Base-by-base conservation (phyloP, 1,284 basidiomycete species). In the Earliella scabrosa region DNA sequence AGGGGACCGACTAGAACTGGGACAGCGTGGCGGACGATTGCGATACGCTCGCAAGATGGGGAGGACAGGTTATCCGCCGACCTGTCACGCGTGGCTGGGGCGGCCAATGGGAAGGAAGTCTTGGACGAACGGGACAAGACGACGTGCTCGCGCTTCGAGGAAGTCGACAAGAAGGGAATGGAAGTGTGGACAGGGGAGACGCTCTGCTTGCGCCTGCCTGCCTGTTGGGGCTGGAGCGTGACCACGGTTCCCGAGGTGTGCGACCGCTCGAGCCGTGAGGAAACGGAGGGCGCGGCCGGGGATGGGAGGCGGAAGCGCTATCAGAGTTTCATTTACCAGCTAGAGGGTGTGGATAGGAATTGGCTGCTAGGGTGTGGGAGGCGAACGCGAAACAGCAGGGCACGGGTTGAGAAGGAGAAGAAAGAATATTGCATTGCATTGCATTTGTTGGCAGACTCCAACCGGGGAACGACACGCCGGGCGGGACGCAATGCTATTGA, bases 301-400 rank as follows among this genome's bases (percentile, higher is more conserved):
- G 20, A 16, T 23, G 46, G 34, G 35, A 10, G n/a, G 18, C 10
- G 44, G 53, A 52, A 53, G 52, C 43, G 38, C 29, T 40, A 55
- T 48, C 55, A 60, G 32, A 54, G 61, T 63, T 63, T 60, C 58
- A 63, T 63, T 58, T 56, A 41, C 18, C 36, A 56, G 56, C 45
- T 60, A 60, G 56, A 43, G 48, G 45, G 32, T 36, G 34, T 26
- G 40, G 35, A 47, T 39, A 46, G 44, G n/a, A n/a, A n/a, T n/a
- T n/a, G n/a, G n/a, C n/a, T n/a, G n/a, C n/a, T n/a, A n/a, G n/a
- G n/a, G n/a, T n/a, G n/a, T n/a, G n/a, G n/a, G n/a, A n/a, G n/a
- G n/a, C n/a, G 38, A 45, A 49, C 31, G 52, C 43, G 35, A 16
- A 16, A 41, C 16, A 31, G 29, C 14, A 21, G 35, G 14, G 23